Evolutionary conservation across 306 rosid genomes (phyloP), one percentile per base, ranked within the genome.

Genomic region (Glycine latifolia): DNA sequence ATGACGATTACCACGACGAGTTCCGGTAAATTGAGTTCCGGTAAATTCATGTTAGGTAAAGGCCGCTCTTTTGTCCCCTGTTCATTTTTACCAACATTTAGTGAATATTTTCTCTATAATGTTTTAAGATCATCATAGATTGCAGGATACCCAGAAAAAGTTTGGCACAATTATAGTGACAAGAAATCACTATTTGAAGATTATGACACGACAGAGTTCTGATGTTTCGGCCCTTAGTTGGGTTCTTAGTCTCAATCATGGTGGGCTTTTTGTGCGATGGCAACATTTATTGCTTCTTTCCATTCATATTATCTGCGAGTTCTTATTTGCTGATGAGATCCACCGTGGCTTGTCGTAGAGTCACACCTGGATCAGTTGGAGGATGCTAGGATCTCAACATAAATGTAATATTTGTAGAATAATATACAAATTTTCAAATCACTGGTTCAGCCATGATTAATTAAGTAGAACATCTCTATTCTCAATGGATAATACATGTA

Each of bases 11-110:
- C 87, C 97, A 91, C 10, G 99, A 95, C 1, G 99, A 95, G 89
- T 95, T 95, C 83, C 99, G 98, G 75, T 95, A 85, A 86, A 59
- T 76, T 2, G 99, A 95, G 89, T 95, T 95, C 83, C 99, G 98
- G 75, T 95, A 85, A 86, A 59, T 76, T 81, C 13, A 49, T 41
- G 20, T 77, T 75, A 88, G 87, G 94, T 91, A 81, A 78, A 56
- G 33, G 2, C 52, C 20, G 60, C 71, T 59, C 33, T 52, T 56
- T 10, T 47, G 8, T 71, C 62, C 66, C 33, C 37, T 43, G 9
- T 53, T 76, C 33, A 26, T 75, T 67, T 81, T 77, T 61, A 56
- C 67, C 58, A 14, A 44, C 79, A 50, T 35, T 52, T 33, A 43
- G 52, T 59, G 13, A 62, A 66, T 35, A 71, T 65, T 80, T 44